These are phyloP conservation scores for Hymenoscyphus fructigenus DNA, from an alignment of 2,329 filamentous ascomycete genomes.

Conservation along the genomic window DNA sequence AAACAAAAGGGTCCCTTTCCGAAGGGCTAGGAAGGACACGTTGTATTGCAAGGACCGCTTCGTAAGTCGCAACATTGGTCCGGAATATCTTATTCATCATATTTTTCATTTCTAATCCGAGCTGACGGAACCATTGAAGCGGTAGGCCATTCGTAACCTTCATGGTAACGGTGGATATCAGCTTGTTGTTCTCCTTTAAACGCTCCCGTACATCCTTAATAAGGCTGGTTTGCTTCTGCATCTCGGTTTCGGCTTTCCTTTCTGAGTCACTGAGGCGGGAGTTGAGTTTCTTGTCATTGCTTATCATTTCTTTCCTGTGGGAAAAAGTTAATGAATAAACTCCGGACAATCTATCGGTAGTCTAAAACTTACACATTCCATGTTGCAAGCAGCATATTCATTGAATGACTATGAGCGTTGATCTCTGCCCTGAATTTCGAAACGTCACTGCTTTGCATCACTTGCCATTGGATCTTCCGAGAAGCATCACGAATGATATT, in stretches of 20 bases:
- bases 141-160: neutral
- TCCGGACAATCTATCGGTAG: too few relatives aligned
- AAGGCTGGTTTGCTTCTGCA: too few relatives aligned
- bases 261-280: too few relatives aligned
- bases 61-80: conserved; percentile 11
- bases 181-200: too few relatives aligned
- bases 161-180: too few relatives aligned
- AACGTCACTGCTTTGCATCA: conserved; percentile 21
- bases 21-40: conserved; percentile 7
- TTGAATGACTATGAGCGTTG: conserved; percentile 17
- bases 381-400: conserved; percentile 24
- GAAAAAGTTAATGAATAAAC: too few relatives aligned
- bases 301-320: too few relatives aligned
- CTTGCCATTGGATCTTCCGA: conserved; percentile 23
- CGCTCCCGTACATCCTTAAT: too few relatives aligned
- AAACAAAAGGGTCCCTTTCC: conserved; percentile 18
- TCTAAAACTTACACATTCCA: conserved; percentile 11
- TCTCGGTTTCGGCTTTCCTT: too few relatives aligned
- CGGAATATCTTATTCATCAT: conserved; percentile 14
- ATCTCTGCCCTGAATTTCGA: conserved; percentile 21
- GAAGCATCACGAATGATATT: conserved; percentile 15
- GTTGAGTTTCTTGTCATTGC: too few relatives aligned
- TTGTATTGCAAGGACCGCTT: conserved; percentile 14
- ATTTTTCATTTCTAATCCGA: conserved; percentile 15
- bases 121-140: conserved; percentile 9